These are phyloP conservation scores for Emmonsiellopsis sp. DNA, from an alignment of 2,329 filamentous ascomycete species.

Conservation along the genomic window DNA sequence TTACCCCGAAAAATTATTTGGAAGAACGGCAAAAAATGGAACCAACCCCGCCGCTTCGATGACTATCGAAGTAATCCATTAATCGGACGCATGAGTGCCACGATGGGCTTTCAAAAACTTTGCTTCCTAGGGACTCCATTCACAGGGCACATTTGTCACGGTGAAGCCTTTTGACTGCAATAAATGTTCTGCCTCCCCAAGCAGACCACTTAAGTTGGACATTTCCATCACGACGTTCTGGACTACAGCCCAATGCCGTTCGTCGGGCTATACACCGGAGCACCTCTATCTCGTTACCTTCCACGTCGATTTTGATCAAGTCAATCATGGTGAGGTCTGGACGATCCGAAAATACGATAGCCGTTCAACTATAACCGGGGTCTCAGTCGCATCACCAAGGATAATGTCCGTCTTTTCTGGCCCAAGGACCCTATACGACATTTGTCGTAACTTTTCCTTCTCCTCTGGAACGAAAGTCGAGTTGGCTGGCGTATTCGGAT, in stretches of 20 bases:
- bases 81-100: too few species aligned
- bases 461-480: neutral
- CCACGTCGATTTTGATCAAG: conserved; percentile 21
- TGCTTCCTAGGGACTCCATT: too few species aligned
- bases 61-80: too few species aligned
- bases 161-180: conserved; percentile 14
- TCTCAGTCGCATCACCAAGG: neutral
- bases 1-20: too few species aligned
- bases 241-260: conserved; percentile 14
- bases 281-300: conserved; percentile 17
- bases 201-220: conserved; percentile 8
- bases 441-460: neutral
- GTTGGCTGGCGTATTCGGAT: neutral
- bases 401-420: neutral
- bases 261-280: conserved; percentile 13
- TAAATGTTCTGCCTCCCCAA: conserved; percentile 10
- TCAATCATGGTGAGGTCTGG: conserved; percentile 12
- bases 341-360: conserved; percentile 13
- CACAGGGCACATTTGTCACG: neutral
- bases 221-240: conserved; percentile 15
- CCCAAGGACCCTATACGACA: neutral
- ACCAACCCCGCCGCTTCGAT: too few species aligned
- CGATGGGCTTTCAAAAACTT: too few species aligned
- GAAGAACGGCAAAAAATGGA: too few species aligned
- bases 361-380: conserved; percentile 11